Evolutionary conservation across 1,284 basidiomycete genomes (phyloP).

Genomic region (Cryptococcus sp.): DNA sequence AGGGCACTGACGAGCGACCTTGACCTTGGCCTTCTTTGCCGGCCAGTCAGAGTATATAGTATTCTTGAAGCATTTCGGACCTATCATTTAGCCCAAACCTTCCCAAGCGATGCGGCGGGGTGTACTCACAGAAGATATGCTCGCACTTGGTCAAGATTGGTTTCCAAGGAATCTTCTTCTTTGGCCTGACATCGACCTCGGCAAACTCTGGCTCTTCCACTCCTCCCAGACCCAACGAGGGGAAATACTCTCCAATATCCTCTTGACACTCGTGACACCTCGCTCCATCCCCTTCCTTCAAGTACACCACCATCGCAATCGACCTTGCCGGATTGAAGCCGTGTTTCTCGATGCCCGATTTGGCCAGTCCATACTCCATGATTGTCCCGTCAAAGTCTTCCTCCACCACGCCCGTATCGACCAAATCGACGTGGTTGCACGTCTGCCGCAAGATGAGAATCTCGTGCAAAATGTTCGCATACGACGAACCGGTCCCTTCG

Average conservation of each 20-base stretch:
- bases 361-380: conserved; percentile 66
- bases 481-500: conserved; percentile 81
- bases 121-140: conserved; percentile 72
- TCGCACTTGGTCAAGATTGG: conserved; percentile 81
- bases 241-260: conserved; percentile 60
- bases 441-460: conserved; percentile 92
- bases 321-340: conserved; percentile 76
- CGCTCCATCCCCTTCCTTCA: conserved; percentile 73
- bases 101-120: not conserved
- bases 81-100: conserved; percentile 16
- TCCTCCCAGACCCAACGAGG: conserved; percentile 45
- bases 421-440: conserved; percentile 91
- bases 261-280: conserved; percentile 79
- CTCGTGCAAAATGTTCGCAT: conserved; percentile 94
- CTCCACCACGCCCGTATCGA: conserved; percentile 52
- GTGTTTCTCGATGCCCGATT: conserved; percentile 65
- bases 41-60: conserved; percentile 75
- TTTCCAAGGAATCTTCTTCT: conserved; percentile 28
- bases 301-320: conserved; percentile 67
- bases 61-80: conserved; percentile 66
- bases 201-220: conserved; percentile 8
- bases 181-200: conserved; percentile 41
- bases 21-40: conserved; percentile 54
- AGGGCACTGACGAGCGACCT: conserved; percentile 58
- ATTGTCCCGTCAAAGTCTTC: conserved; percentile 57